Base-by-base conservation (phyloP, 768 basidiomycete genomes). In the Russula olivacea region DNA sequence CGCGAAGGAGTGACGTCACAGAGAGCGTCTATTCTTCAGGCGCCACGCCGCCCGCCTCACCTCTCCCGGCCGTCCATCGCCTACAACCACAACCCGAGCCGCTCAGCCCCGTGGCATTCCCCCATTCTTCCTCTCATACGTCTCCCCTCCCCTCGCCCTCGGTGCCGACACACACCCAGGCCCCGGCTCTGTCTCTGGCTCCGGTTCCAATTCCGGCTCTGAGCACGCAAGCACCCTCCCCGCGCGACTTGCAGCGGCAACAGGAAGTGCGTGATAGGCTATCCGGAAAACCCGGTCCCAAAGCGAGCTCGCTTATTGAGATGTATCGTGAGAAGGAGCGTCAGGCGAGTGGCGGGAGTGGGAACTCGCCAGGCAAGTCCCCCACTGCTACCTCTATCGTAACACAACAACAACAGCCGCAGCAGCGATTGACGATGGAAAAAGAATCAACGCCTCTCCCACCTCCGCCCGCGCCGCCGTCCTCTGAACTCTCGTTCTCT, bases 281-380 rank as follows among this genome's bases (percentile, higher is more conserved):
- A 7, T 28, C 62, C 0, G 62, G 73, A 70, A 45, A 55, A 72
- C 52, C 56, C 68, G 19, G 61, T 76, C 15, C 85, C 84, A 76
- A 85, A 75, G 90, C 89, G 0, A 85, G 88, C 4, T 82, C 85
- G 1, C 78, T 93, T 55, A 93, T 92, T 68, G 89, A 91, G 72
- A 88, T 93, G 88, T 93, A 91, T 68, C 83, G 89, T 55, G 87
- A 92, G 74, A 70, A 88, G 84, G 77, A 83, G 15, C 66, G 66
- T 10, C 45, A 43, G 80, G 68, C 81, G 78, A 59, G 61, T 10
- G 19, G 23, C 21, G 12, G 12, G 3, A 28, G 23, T n/a, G 6
- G 12, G 21, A 25, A 54, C 30, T 48, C 69, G 49, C 64, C 70
- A 3, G 69, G 71, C 11, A 79, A 76, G 60, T 74, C 38, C 1